These are phyloP conservation scores for Litchi chinensis DNA, from an alignment of 345 rosid genomes.

Conservation along the genomic window DNA sequence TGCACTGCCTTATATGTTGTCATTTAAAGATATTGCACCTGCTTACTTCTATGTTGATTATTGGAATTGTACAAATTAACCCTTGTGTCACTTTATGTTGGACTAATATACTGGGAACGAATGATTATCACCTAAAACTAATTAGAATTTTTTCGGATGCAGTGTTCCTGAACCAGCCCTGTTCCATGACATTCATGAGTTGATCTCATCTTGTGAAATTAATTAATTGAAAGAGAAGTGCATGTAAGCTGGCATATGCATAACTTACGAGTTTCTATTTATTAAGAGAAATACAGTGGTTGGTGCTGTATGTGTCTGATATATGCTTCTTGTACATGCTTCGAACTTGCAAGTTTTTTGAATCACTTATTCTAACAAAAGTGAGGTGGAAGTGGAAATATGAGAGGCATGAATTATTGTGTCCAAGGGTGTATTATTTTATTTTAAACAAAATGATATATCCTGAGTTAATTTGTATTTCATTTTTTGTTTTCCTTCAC, in stretches of 20 bases:
- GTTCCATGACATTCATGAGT: background rate
- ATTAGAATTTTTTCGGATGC: background rate
- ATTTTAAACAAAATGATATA: background rate
- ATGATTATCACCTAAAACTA: background rate
- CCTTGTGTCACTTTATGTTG: background rate
- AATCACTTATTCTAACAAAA: background rate
- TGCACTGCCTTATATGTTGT: background rate
- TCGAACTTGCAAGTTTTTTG: background rate
- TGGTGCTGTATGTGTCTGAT: background rate
- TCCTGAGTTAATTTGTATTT: background rate
- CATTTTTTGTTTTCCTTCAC: conserved; percentile 6
- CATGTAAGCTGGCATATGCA: background rate
- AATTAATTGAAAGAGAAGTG: background rate
- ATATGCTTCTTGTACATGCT: background rate
- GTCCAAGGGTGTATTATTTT: background rate
- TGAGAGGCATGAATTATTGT: background rate
- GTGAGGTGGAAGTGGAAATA: background rate
- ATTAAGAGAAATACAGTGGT: background rate
- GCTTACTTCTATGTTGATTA: background rate
- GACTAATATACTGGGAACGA: background rate
- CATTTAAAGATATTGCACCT: background rate
- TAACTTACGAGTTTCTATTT: background rate
- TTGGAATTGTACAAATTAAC: background rate
- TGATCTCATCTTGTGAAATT: background rate
- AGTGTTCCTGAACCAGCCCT: background rate